phyloP scores from a whole-genome alignment of 257 asterid genomes.

The Solanum piurae region DNA sequence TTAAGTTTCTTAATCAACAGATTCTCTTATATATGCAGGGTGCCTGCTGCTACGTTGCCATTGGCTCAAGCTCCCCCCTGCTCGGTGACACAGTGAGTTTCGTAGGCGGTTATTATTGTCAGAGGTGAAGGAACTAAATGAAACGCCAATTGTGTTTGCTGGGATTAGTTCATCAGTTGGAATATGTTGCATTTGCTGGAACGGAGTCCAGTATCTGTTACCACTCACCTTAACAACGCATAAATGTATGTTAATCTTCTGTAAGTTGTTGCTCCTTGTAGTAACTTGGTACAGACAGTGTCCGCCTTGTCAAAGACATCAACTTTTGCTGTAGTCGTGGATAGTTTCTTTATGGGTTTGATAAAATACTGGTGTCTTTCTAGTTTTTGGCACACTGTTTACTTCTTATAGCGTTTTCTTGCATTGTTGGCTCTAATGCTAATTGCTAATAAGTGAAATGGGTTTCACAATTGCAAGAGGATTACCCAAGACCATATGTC shows the following conservation, averaged over 20 bases:
- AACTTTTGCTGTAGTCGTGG: background rate
- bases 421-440: background rate
- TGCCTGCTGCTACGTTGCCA: conserved; percentile 1
- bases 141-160: background rate
- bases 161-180: background rate
- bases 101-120: background rate
- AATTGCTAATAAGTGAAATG: background rate
- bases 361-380: background rate
- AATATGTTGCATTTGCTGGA: background rate
- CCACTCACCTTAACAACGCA: background rate
- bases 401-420: background rate
- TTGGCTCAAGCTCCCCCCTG: conserved; percentile 11
- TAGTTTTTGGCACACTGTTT: background rate
- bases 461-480: background rate
- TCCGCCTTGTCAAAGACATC: background rate
- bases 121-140: background rate
- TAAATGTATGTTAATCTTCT: background rate
- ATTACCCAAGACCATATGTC: background rate
- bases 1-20: background rate
- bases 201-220: background rate
- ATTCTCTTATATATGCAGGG: conserved; percentile 20
- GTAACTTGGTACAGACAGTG: background rate
- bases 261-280: background rate
- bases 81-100: conserved; percentile 19
- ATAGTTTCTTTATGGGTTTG: background rate